Percentiles rank a stretch among this genome's conserved stretches.
These are phyloP conservation scores for Calamus simplicifolius DNA, from an alignment of 176 grass and related monocot species.

Conservation along the genomic window DNA sequence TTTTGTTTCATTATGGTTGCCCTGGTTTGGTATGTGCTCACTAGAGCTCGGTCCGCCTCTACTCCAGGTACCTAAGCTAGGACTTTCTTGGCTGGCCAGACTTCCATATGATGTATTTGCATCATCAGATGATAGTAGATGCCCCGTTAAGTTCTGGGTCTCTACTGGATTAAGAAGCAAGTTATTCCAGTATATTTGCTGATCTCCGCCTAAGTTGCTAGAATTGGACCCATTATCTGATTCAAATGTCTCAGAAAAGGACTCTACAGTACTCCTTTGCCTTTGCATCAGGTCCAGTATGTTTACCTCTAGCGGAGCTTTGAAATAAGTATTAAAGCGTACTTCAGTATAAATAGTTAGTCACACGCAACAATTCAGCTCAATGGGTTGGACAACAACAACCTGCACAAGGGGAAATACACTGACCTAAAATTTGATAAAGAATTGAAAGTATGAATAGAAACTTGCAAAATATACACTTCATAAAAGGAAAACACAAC, in stretches of 20 bases:
- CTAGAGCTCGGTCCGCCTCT: slow-evolving; percentile 6
- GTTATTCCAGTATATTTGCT: neutral
- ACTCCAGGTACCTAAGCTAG: slow-evolving; percentile 10
- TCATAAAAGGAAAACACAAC: too few relatives aligned
- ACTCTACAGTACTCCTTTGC: neutral
- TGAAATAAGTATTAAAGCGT: neutral
- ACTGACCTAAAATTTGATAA: too few relatives aligned
- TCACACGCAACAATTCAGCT: too few relatives aligned
- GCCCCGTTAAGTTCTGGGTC: slow-evolving; percentile 4
- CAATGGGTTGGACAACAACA: too few relatives aligned
- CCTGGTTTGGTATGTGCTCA: neutral
- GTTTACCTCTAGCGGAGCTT: neutral
- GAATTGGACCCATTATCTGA: neutral
- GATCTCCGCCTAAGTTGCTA: neutral
- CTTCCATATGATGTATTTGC: neutral
- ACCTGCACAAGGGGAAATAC: too few relatives aligned
- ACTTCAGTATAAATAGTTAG: neutral
- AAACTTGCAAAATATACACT: too few relatives aligned
- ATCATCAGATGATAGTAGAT: slow-evolving; percentile 3
- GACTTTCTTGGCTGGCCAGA: neutral
- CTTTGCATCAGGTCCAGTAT: neutral
- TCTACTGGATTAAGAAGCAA: neutral
- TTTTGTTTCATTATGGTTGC: neutral
- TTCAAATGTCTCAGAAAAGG: neutral
- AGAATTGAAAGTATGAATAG: too few relatives aligned